Evolutionary conservation across 2,329 filamentous ascomycete genomes (phyloP).

Genomic region (Aspergillus brunneoviolaceus): DNA sequence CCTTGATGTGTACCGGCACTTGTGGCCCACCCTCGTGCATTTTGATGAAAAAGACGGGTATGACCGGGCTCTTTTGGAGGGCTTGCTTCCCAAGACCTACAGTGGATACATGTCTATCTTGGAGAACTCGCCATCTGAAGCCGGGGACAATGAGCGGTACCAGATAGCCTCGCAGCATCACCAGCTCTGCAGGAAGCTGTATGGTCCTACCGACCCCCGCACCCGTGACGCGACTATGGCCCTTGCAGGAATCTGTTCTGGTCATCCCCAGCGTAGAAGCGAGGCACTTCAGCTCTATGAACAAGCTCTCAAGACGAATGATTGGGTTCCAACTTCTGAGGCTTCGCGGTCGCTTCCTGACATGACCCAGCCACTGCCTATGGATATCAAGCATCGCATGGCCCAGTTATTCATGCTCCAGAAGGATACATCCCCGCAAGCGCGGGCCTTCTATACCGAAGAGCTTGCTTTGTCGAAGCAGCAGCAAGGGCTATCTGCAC

Average conservation of each 20-base stretch:
- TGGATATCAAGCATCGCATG: constrained; percentile 51
- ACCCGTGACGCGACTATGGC: constrained; percentile 41
- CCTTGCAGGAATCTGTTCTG: constrained; percentile 50
- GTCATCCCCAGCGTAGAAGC: constrained; percentile 43
- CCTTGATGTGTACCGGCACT: constrained; percentile 45
- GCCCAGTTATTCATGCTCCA: constrained; percentile 50
- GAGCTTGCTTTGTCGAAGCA: constrained; percentile 46
- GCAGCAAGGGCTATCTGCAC: constrained; percentile 49
- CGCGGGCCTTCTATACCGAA: constrained; percentile 44
- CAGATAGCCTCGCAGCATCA: constrained; percentile 52
- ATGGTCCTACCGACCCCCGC: constrained; percentile 35
- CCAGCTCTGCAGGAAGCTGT: constrained; percentile 45
- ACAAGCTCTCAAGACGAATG: constrained; percentile 43
- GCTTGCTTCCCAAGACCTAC: constrained; percentile 48
- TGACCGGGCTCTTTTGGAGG: constrained; percentile 37
- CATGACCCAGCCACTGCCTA: constrained; percentile 40
- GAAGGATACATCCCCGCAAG: constrained; percentile 38
- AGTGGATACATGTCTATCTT: constrained; percentile 51
- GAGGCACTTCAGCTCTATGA: constrained; percentile 50
- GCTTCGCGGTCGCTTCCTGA: constrained; percentile 30
- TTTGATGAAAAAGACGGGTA: constrained; percentile 43
- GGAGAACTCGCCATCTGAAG: constrained; percentile 42
- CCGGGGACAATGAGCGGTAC: constrained; percentile 47
- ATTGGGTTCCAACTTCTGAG: constrained; percentile 37
- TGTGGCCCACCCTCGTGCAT: constrained; percentile 50